Conservation (phyloP, 192 early-diverging fungal genomes). For the Umbelopsis isabellina region DNA sequence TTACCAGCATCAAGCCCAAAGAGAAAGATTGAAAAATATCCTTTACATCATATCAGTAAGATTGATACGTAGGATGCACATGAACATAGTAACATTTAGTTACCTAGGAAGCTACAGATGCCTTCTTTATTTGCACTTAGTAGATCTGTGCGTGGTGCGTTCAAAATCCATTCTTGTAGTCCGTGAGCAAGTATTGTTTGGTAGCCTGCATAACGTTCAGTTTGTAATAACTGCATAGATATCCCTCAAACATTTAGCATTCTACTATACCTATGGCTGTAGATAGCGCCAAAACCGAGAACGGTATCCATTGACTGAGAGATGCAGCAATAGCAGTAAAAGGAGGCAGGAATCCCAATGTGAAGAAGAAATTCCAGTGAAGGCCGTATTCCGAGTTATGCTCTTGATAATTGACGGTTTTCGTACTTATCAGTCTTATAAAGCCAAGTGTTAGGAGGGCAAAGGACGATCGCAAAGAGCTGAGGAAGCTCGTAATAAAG, state of each 20-base stretch:
- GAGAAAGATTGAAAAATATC: slow-evolving; percentile 85
- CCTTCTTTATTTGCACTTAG: slow-evolving; percentile 92
- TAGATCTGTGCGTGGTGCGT: slow-evolving; percentile 71
- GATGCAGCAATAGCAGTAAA: slow-evolving; percentile 68
- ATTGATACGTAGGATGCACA: neutral
- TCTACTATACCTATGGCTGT: slow-evolving; percentile 45
- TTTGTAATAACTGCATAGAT: neutral
- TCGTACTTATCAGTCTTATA: slow-evolving; percentile 69
- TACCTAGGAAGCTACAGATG: slow-evolving; percentile 78
- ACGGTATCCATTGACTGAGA: slow-evolving; percentile 54
- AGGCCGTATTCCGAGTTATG: slow-evolving; percentile 94
- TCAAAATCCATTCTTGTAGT: slow-evolving; percentile 73
- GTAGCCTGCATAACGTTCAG: slow-evolving; percentile 52
- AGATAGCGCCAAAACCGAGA: slow-evolving; percentile 55
- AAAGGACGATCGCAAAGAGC: slow-evolving; percentile 57
- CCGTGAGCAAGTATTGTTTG: slow-evolving; percentile 60
- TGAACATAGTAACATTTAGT: neutral
- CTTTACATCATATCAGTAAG: slow-evolving; percentile 34
- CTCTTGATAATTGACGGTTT: slow-evolving; percentile 89
- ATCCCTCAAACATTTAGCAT: neutral
- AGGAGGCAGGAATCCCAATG: slow-evolving; percentile 83
- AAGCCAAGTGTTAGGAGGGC: slow-evolving; percentile 79
- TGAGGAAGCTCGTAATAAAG: slow-evolving; percentile 28
- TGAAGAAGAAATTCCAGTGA: slow-evolving; percentile 99
- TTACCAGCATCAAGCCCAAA: slow-evolving; percentile 76